Base-by-base conservation (phyloP, 805 yeast genomes). In the Priceomyces fermenticarens region DNA sequence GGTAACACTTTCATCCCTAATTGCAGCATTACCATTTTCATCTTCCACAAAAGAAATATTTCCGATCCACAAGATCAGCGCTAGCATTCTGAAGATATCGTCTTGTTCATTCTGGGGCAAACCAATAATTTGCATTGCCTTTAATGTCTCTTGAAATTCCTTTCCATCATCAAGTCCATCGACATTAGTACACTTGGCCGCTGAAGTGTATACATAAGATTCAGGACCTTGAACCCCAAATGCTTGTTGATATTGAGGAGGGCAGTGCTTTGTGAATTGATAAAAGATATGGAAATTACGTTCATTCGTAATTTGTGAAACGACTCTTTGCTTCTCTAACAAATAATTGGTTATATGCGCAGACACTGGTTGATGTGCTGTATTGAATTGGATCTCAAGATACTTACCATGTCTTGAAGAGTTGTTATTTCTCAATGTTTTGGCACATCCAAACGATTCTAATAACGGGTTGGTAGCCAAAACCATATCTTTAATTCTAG, bases 241-340 rank as follows among this genome's bases (percentile, higher is more conserved):
- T 28, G 67, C 70, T 51, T 86, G 88, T 58, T 96, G 83, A 58
- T 91, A 89, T 42, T 73, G 74, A 30, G 88, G 90, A 10, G 88
- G 80, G 2, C 97, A 95, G 46, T 88, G 87, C 60, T 91, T 93
- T 10, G 97, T 85, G 61, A 87, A 85, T 67, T 93, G 99, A 60
- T 93, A 93, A 60, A 93, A 93, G 42, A 93, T 93, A 62, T 93
- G 99, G 72, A 93, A 93, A 60, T 93, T 93, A 62, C 99, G 79
- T 70, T 93, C 99, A 52, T 85, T 82, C 48, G 80, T 73, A 50
- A 89, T 87, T 63, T 93, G 99, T 27, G 91, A 83, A n/a, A 93
- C 99, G 26, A 93, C 97, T 63, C 99, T 78, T 65, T 88, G 96
- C 60, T 93, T 93, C 58, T 93, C 99, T 48, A 93, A 72, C 47